Percentiles rank a stretch among this genome's conserved stretches.
These are phyloP conservation scores for Stereocaulon alpinum DNA, from an alignment of 495 filamentous ascomycete species.

Conservation along the genomic window DNA sequence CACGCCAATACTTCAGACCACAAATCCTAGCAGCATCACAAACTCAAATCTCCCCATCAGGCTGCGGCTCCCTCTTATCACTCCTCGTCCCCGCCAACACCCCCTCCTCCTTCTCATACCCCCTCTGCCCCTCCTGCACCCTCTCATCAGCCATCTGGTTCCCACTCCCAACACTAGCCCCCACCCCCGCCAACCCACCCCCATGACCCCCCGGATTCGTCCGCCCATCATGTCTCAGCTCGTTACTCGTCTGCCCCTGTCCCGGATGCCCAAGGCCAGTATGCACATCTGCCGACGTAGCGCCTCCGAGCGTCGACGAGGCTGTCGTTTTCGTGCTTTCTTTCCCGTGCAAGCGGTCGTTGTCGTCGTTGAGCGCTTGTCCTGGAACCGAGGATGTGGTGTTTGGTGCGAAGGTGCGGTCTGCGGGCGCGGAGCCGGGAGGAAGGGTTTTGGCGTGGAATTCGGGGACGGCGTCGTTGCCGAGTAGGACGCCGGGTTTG, in stretches of 20 bases:
- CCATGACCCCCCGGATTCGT: constrained; percentile 42
- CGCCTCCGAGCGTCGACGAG: constrained; percentile 47
- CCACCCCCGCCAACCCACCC: constrained; percentile 45
- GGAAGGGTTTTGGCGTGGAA: constrained; percentile 52
- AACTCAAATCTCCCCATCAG: constrained; percentile 3
- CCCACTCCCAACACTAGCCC: constrained; percentile 27
- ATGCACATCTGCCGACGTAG: constrained; percentile 54
- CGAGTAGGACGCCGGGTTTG: constrained; percentile 50
- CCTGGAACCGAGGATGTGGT: constrained; percentile 33
- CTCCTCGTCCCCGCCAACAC: constrained; percentile 18
- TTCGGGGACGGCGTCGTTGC: constrained; percentile 50
- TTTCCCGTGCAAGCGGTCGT: constrained; percentile 33
- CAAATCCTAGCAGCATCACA: neutral
- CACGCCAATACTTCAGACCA: too few species aligned
- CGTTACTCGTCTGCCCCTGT: constrained; percentile 48
- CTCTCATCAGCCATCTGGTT: constrained; percentile 19
- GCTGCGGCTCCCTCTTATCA: constrained; percentile 14
- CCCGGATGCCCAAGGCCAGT: constrained; percentile 49
- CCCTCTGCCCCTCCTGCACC: constrained; percentile 19
- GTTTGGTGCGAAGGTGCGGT: constrained; percentile 51
- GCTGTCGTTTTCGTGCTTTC: constrained; percentile 38
- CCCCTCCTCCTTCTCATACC: constrained; percentile 22
- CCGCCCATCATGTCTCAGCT: constrained; percentile 46
- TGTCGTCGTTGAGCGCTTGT: constrained; percentile 38
- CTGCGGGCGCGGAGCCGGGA: constrained; percentile 53